These are phyloP conservation scores for Zymoseptoria brevis DNA, from an alignment of 2,329 filamentous ascomycete species.

Conservation along the genomic window DNA sequence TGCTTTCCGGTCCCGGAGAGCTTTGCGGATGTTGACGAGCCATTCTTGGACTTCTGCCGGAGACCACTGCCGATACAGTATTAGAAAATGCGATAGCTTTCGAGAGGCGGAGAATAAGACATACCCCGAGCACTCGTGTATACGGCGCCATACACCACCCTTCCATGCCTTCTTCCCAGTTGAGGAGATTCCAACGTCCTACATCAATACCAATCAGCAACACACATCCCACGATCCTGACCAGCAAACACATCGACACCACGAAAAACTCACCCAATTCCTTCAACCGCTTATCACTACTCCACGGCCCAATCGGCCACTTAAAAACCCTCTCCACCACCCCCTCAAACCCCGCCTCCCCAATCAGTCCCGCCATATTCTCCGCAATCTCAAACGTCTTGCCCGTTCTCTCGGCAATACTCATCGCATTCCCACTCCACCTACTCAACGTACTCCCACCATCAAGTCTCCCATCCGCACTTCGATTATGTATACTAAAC, in stretches of 20 bases:
- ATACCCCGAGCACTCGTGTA: constrained; percentile 30
- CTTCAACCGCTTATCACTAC: constrained; percentile 31
- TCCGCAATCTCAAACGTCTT: constrained; percentile 27
- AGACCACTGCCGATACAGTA: constrained; percentile 22
- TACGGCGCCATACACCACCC: constrained; percentile 35
- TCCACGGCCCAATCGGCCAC: constrained; percentile 38
- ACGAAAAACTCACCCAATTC: constrained; percentile 19
- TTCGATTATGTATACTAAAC: constrained; percentile 23
- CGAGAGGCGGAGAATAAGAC: neutral
- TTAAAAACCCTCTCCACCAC: constrained; percentile 36
- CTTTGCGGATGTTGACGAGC: constrained; percentile 26
- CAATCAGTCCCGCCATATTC: constrained; percentile 21
- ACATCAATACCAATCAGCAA: neutral
- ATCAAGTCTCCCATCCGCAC: constrained; percentile 23
- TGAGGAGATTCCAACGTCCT: constrained; percentile 31
- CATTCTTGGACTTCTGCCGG: constrained; percentile 30
- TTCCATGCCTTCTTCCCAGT: constrained; percentile 36
- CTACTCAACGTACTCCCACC: constrained; percentile 18
- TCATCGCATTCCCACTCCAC: constrained; percentile 20
- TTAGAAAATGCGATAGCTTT: neutral
- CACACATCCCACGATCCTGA: no score
- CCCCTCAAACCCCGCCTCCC: constrained; percentile 39
- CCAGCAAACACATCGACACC: no score
- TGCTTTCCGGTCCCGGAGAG: constrained; percentile 28
- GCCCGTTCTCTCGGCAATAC: constrained; percentile 17